Evolutionary conservation across 805 yeast species (phyloP), one percentile per base, ranked within the genome.

Genomic region (Ogataea glucozyma): DNA sequence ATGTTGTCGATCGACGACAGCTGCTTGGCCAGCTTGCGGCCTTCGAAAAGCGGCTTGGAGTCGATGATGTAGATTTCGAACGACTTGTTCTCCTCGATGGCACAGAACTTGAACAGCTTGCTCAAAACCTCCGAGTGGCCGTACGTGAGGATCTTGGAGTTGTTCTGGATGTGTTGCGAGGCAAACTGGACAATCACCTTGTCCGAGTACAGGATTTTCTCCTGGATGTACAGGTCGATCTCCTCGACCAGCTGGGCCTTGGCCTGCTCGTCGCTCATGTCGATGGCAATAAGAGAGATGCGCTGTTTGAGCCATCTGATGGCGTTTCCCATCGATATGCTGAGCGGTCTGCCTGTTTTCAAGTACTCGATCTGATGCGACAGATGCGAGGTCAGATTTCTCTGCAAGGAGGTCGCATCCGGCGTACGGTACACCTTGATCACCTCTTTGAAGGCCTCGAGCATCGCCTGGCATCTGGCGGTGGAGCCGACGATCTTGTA

Each of bases 241-340:
- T 78, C 76, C 36, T 74, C 81, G 44, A 78, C 66, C 43, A 93
- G 71, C 26, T 72, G 67, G 11, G 60, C 64, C 59, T 88, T 89
- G 20, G 97, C 96, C 23, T 75, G 75, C 13, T 65, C 71, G 44
- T 85, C 93, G 20, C 73, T 62, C 22, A 79, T 70, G 49, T 86
- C 95, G 43, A 90, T 81, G 44, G 89, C 82, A 37, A 91, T 79
- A 31, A 78, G 74, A 1, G 97, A 81, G 42, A 93, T 91, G 62
- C 87, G 91, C 69, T 91, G 98, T 60, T 93, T 93, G 50, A 93
- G 74, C 97, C 97, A 90, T 56, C 99, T 79, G 52, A 93, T 93
- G 2, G 97, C 91, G 68, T 90, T 93, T 41, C 99, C 99, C 99
- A 93, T 93, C 1, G 96, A 78, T 2, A 90, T 86, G 43, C 93